phyloP scores from a whole-genome alignment of 2,329 filamentous ascomycete genomes.

The Ophiostoma pallidulum region DNA sequence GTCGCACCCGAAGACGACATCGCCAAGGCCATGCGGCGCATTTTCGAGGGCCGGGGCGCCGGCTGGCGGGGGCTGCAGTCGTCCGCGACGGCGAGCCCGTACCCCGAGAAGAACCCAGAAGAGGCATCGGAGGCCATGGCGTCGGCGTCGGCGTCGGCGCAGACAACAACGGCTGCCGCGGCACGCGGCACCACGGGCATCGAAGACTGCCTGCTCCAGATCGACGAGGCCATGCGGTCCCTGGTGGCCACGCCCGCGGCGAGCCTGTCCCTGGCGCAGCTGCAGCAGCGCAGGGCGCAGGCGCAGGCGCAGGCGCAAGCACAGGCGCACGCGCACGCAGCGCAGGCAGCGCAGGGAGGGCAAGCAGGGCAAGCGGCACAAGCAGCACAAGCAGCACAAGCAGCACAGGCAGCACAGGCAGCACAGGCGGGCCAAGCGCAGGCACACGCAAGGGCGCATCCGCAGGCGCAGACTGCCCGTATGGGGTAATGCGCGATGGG shows the following conservation, averaged over 20 bases:
- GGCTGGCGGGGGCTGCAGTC: slow-evolving; percentile 40
- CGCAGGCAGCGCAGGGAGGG: slow-evolving; percentile 9
- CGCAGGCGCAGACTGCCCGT: slow-evolving; percentile 11
- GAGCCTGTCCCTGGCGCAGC: slow-evolving; percentile 10
- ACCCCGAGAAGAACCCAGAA: neutral
- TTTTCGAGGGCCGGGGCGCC: slow-evolving; percentile 36
- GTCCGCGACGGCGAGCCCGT: slow-evolving; percentile 35
- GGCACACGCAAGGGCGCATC: slow-evolving; percentile 2
- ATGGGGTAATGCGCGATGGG: slow-evolving; percentile 9
- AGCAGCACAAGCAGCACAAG: no score
- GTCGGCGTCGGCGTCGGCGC: slow-evolving; percentile 1
- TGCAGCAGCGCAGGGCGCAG: slow-evolving; percentile 15
- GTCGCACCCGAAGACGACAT: slow-evolving; percentile 29
- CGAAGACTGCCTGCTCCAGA: slow-evolving; percentile 34
- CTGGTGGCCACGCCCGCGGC: slow-evolving; percentile 18
- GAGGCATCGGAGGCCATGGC: neutral
- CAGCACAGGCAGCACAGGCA: no score
- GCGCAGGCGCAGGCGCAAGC: slow-evolving; percentile 7
- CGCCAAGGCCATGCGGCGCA: slow-evolving; percentile 30
- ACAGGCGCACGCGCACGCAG: slow-evolving; percentile 5
- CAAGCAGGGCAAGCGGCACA: no score
- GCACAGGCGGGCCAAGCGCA: no score
- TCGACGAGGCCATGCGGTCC: slow-evolving; percentile 38
- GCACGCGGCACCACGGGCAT: slow-evolving; percentile 27
- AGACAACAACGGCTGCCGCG: neutral